Evolutionary conservation across 1,284 basidiomycete genomes (phyloP).

Genomic region (Porogramme epimiltina): DNA sequence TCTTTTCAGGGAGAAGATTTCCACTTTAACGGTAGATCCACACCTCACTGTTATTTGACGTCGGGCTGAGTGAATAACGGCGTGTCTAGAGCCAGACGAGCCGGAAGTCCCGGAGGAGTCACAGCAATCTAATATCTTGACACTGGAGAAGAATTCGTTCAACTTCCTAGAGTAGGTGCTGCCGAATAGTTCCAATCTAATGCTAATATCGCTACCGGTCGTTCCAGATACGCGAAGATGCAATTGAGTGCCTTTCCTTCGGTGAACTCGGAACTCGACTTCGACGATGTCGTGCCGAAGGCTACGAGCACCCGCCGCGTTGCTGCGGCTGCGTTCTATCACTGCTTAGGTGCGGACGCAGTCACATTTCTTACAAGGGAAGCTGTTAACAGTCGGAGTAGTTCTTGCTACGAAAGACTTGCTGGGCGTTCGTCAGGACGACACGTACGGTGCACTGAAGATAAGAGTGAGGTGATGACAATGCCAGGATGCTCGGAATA

Average conservation of each 20-base stretch:
- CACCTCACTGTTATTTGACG: too few species aligned
- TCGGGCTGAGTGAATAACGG: too few species aligned
- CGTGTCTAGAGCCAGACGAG: conserved; percentile 38
- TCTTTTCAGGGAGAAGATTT: conserved; percentile 68
- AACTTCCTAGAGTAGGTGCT: conserved; percentile 77
- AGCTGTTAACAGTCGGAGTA: conserved; percentile 26
- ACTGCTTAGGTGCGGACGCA: conserved; percentile 65
- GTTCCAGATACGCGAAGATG: conserved; percentile 73
- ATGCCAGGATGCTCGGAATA: background rate
- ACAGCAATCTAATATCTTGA: conserved; percentile 54
- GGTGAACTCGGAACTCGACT: conserved; percentile 49
- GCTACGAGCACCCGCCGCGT: conserved; percentile 70
- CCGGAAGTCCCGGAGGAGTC: conserved; percentile 42
- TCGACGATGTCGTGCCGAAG: conserved; percentile 66
- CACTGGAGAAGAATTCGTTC: conserved; percentile 71
- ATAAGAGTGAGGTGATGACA: conserved; percentile 37
- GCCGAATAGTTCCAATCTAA: too few species aligned
- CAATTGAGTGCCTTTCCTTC: conserved; percentile 60
- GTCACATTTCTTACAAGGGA: background rate
- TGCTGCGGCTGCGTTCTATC: conserved; percentile 78
- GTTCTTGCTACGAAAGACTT: conserved; percentile 70
- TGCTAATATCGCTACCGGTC: background rate
- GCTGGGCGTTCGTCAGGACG: conserved; percentile 52
- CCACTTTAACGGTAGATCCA: conserved; percentile 55
- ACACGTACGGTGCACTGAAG: conserved; percentile 51